Evolutionary conservation across 1,139 yeast genomes (phyloP).

Genomic region (Nakaseomyces delphensis): DNA sequence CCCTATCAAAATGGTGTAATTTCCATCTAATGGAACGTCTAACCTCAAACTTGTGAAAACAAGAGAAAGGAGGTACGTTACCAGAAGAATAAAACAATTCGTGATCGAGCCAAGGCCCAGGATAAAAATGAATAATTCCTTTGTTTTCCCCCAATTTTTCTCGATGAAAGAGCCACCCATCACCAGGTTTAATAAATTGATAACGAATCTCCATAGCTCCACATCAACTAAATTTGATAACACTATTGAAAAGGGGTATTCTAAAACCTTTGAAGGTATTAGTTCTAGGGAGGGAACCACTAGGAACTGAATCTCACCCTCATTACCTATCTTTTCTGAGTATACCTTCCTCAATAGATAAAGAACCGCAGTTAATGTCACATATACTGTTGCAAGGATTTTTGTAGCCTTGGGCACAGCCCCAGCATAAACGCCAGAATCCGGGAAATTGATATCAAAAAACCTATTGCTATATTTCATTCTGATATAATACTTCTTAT

Average conservation of each 20-base stretch:
- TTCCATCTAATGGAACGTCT: conserved; percentile 52
- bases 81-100: conserved; percentile 41
- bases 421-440: conserved; percentile 13
- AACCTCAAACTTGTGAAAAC: conserved; percentile 24
- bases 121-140: conserved; percentile 53
- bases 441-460: conserved; percentile 21
- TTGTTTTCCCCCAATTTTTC: conserved; percentile 45
- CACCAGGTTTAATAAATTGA: conserved; percentile 43
- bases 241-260: conserved; percentile 69
- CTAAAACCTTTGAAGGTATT: conserved; percentile 53
- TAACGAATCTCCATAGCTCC: conserved; percentile 41
- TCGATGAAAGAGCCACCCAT: conserved; percentile 49
- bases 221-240: conserved; percentile 68
- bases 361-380: conserved; percentile 30
- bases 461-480: conserved; percentile 18
- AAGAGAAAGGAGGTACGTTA: conserved; percentile 34
- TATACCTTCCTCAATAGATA: conserved; percentile 29
- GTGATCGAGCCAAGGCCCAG: conserved; percentile 51
- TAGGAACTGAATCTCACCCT: conserved; percentile 19
- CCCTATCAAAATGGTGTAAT: conserved; percentile 61
- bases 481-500: too few species aligned
- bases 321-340: conserved; percentile 17
- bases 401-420: conserved; percentile 38
- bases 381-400: conserved; percentile 28
- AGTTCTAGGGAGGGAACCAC: conserved; percentile 51